Evolutionary conservation across 371 early-diverging fungal genomes (phyloP).

Genomic region (Mucor lusitanicus): DNA sequence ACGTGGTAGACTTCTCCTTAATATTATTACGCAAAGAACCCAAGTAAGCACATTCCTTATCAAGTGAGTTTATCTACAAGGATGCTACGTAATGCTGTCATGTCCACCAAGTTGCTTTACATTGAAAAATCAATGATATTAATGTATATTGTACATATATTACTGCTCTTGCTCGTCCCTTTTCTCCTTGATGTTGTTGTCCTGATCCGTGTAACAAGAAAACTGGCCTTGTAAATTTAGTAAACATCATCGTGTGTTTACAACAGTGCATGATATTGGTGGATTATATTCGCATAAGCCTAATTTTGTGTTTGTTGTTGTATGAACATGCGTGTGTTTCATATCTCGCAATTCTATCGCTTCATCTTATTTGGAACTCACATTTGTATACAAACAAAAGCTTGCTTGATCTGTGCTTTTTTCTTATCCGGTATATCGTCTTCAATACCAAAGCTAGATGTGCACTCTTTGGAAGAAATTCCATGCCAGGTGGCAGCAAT

Average conservation of each 20-base stretch:
- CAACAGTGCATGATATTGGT: not conserved
- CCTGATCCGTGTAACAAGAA: not conserved
- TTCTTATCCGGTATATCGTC: not conserved
- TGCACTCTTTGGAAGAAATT: too few relatives aligned
- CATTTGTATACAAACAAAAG: not conserved
- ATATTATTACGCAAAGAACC: not conserved
- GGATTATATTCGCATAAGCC: not conserved
- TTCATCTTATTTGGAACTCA: not conserved
- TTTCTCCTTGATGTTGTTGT: not conserved
- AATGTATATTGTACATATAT: not conserved
- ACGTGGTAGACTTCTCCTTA: not conserved
- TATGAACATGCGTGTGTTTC: not conserved
- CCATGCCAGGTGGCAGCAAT: too few relatives aligned
- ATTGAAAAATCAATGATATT: not conserved
- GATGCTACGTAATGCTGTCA: not conserved
- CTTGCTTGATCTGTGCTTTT: not conserved
- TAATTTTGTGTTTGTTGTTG: conserved; percentile 1
- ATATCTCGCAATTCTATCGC: not conserved
- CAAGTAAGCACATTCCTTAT: not conserved
- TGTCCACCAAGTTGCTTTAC: not conserved
- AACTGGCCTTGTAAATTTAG: not conserved
- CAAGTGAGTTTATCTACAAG: not conserved
- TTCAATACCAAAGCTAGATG: not conserved
- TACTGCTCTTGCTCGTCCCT: not conserved
- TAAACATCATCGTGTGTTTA: not conserved